phyloP scores from a whole-genome alignment of 177 flowering plant genomes.

The Vitis hybrid region DNA sequence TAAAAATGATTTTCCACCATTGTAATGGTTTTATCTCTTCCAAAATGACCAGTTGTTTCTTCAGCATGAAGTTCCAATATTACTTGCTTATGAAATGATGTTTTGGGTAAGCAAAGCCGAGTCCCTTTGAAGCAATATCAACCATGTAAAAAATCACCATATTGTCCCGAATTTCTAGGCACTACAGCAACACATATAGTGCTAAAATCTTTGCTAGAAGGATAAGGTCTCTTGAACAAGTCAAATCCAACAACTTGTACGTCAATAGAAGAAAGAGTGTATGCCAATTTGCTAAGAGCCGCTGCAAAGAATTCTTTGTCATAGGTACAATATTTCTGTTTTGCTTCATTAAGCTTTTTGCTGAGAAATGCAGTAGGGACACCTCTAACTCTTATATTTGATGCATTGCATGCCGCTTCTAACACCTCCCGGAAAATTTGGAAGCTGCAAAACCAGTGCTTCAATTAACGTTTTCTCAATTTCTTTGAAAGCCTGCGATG shows the following conservation, averaged over 20 bases:
- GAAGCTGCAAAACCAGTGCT: too few species aligned
- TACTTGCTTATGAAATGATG: not conserved
- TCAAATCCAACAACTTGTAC: conserved; percentile 3
- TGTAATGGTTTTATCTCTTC: conserved; percentile 3
- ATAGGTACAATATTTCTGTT: too few species aligned
- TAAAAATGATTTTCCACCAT: not conserved
- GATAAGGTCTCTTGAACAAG: not conserved
- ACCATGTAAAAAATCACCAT: not conserved
- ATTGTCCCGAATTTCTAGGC: not conserved
- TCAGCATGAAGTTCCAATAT: not conserved
- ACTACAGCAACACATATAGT: not conserved
- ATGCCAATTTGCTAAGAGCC: too few species aligned
- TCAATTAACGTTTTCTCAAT: too few species aligned
- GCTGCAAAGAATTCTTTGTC: too few species aligned
- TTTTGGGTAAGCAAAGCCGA: conserved; percentile 1
- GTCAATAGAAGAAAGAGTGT: too few species aligned
- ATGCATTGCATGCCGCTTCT: too few species aligned
- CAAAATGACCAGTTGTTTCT: conserved; percentile 7
- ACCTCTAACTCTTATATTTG: too few species aligned
- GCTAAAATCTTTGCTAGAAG: not conserved
- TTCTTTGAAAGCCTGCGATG: too few species aligned
- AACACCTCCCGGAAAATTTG: too few species aligned
- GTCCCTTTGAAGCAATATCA: not conserved
- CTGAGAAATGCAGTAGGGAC: too few species aligned
- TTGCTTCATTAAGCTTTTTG: too few species aligned